Base-by-base conservation (phyloP, 108 stramenopile genomes). In the Skeletonema marinoi region DNA sequence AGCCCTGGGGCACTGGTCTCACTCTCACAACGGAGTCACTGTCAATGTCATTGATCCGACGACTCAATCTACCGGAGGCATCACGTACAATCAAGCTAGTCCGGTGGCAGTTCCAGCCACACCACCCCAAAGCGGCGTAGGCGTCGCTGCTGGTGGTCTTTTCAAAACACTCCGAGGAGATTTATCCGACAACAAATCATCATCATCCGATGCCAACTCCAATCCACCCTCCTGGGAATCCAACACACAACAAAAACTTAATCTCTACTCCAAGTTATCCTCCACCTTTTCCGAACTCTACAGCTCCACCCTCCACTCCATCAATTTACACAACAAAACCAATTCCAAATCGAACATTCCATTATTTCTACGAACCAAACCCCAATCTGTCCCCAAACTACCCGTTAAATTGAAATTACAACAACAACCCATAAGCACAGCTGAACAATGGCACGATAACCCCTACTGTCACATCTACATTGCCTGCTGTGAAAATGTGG, bases 391-490 rank as follows among this genome's bases (percentile, higher is more conserved):
- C 32, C 64, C 71, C 12, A 76, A 66, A 25, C 65, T 94, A 3
- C 85, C 86, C 11, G 73, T 94, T 2, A 66, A 77, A n/a, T 54
- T 88, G 36, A 74, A 74, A 32, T 62, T 89, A 3, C 83, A 81
- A 4, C 54, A 74, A 14, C 71, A 70, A 65, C 81, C 83, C 21
- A 67, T 68, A 1, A 60, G 54, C 8, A 88, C 90, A 64, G 85
- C 90, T 0, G 67, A 80, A 33, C 82, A 88, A 68, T 94, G 93
- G 93, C 91, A 95, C 78, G 86, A 78, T 12, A 81, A 82, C 0
- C 92, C 93, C 5, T 89, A 88, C 64, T 91, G 91, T 81, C 90
- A 95, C 60, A 82, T 95, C 2, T 95, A 92, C 68, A 85, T 95
- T 66, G 92, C 93, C 17, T 83, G 83, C 2, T 90, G 88, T 54